Percentiles rank a stretch among this genome's conserved stretches.
Conservation (phyloP, 352 stramenopile species). For the Phytophthora multivora region DNA sequence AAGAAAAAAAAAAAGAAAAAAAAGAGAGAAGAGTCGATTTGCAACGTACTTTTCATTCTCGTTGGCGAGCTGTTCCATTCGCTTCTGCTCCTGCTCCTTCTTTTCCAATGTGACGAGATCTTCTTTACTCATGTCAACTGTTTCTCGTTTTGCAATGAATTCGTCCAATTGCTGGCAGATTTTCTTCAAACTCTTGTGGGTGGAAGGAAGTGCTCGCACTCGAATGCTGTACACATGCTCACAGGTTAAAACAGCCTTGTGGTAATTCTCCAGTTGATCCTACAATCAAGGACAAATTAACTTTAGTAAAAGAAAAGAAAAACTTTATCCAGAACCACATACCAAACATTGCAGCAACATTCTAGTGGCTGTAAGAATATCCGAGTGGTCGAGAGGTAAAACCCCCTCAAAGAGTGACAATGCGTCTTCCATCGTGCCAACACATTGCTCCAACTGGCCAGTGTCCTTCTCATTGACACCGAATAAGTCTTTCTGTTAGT, state of each 20-base stretch:
- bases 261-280: slow-evolving; percentile 21
- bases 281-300: not conserved
- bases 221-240: slow-evolving; percentile 25
- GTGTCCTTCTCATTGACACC: slow-evolving; percentile 35
- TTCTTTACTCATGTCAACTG: slow-evolving; percentile 35
- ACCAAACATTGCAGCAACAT: slow-evolving; percentile 57
- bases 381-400: slow-evolving; percentile 45
- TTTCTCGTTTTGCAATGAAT: slow-evolving; percentile 47
- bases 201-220: not conserved
- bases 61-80: slow-evolving; percentile 20
- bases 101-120: slow-evolving; percentile 36
- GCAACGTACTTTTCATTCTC: slow-evolving; percentile 37
- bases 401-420: slow-evolving; percentile 44
- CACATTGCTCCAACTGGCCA: slow-evolving; percentile 20
- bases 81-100: slow-evolving; percentile 25
- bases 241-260: slow-evolving; percentile 33
- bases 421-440: slow-evolving; percentile 30
- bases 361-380: slow-evolving; percentile 43
- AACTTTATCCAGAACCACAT: not conserved
- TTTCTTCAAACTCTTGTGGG: slow-evolving; percentile 26
- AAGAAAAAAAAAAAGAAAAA: not conserved
- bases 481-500: not conserved
- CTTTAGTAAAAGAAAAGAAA: not conserved
- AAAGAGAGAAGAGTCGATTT: not conserved
- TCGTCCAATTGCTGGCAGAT: slow-evolving; percentile 32